Evolutionary conservation across 2,329 filamentous ascomycete species (phyloP).

Genomic region (Thermothelomyces thermophilus): DNA sequence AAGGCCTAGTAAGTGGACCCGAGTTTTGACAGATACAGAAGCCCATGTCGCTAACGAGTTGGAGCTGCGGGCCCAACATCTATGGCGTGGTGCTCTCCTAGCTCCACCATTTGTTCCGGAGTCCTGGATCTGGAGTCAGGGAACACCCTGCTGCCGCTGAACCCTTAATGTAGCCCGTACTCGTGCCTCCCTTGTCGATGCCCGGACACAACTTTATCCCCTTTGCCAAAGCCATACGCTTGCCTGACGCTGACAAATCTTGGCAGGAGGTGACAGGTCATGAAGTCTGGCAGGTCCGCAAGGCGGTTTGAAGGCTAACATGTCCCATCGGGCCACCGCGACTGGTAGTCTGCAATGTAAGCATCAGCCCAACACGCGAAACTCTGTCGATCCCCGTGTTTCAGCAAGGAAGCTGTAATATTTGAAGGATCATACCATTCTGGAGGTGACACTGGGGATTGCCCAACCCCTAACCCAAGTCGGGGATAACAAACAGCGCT

Average conservation of each 20-base stretch:
- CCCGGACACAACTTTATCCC: background rate
- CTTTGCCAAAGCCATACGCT: slow-evolving; percentile 3
- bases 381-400: background rate
- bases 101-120: background rate
- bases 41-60: too few species aligned
- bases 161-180: too few species aligned
- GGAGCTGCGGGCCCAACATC: too few species aligned
- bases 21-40: too few species aligned
- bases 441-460: background rate
- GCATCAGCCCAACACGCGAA: background rate
- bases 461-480: background rate
- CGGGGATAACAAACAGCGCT: slow-evolving; percentile 3
- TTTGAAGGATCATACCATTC: slow-evolving; percentile 2
- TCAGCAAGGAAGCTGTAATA: background rate
- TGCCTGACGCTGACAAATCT: background rate
- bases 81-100: background rate
- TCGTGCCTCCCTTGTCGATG: too few species aligned
- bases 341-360: background rate
- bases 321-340: background rate
- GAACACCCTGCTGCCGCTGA: too few species aligned
- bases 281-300: background rate
- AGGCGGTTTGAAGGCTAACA: background rate
- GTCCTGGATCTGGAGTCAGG: background rate
- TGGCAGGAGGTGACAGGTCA: slow-evolving; percentile 1
- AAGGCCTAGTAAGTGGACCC: background rate